Evolutionary conservation across 306 rosid genomes (phyloP).

Genomic region (Quercus agrifolia): DNA sequence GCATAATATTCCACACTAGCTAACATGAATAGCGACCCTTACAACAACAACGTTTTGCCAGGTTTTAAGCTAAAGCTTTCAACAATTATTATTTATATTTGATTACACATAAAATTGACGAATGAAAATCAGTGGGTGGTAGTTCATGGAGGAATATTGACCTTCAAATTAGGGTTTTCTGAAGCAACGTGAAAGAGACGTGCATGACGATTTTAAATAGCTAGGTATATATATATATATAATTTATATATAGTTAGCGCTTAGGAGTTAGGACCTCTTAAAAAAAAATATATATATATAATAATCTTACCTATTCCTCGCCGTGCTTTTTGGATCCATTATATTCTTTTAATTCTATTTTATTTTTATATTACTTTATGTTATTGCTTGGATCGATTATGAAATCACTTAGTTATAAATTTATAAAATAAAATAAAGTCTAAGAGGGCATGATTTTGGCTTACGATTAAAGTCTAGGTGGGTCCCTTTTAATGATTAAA

Average conservation of each 20-base stretch:
- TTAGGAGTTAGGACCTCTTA: background rate
- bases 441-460: constrained; percentile 73
- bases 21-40: background rate
- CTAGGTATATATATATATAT: background rate
- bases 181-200: constrained; percentile 76
- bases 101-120: background rate
- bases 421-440: constrained; percentile 38
- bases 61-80: constrained; percentile 6
- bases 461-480: constrained; percentile 73
- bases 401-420: constrained; percentile 6
- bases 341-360: background rate
- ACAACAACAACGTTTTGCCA: constrained; percentile 6
- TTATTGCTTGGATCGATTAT: constrained; percentile 7
- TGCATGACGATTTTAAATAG: constrained; percentile 45
- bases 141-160: constrained; percentile 47
- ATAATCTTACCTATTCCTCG: constrained; percentile 48
- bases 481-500: constrained; percentile 65
- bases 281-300: background rate
- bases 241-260: constrained; percentile 2
- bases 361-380: background rate
- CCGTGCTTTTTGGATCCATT: constrained; percentile 75
- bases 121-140: constrained; percentile 29
- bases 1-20: constrained; percentile 7
- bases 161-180: constrained; percentile 37
- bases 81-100: background rate